Percentiles rank a stretch among this genome's conserved stretches.
phyloP scores from a whole-genome alignment of 73 alveolate genomes.

The Paramecium primaurelia region DNA sequence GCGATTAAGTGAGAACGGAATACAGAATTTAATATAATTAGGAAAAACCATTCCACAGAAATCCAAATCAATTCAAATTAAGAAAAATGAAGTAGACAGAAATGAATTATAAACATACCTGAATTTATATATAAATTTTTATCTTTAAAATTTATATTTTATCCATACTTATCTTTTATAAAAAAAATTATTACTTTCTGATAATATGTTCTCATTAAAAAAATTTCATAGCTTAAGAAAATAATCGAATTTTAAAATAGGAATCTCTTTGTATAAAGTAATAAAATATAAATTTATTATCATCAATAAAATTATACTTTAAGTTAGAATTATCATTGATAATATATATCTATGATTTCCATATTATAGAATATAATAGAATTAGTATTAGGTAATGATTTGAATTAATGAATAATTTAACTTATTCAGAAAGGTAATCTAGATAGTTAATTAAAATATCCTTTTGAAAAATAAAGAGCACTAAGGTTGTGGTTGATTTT shows the following conservation, averaged over 20 bases:
- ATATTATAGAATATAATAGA: no score
- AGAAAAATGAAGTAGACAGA: constrained; percentile 37
- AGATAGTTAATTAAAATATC: not conserved
- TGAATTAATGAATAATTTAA: not conserved
- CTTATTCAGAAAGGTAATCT: not conserved
- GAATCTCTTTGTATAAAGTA: no score
- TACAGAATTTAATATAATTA: constrained; percentile 21
- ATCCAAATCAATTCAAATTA: not conserved
- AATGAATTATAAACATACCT: constrained; percentile 41
- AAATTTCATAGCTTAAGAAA: not conserved
- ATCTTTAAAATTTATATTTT: not conserved
- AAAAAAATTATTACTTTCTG: no score
- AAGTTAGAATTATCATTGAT: no score
- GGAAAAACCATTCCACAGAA: constrained; percentile 45
- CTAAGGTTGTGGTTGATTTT: not conserved
- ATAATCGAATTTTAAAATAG: not conserved
- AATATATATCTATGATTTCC: no score
- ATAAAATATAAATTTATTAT: no score
- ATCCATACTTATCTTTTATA: not conserved
- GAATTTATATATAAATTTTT: not conserved
- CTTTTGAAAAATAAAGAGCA: not conserved
- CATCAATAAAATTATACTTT: not conserved
- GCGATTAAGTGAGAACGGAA: constrained; percentile 40
- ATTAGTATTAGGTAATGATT: not conserved
- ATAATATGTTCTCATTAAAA: not conserved